These are phyloP conservation scores for Apiotrichum gamsii DNA, from an alignment of 1,284 basidiomycete species.

Conservation along the genomic window DNA sequence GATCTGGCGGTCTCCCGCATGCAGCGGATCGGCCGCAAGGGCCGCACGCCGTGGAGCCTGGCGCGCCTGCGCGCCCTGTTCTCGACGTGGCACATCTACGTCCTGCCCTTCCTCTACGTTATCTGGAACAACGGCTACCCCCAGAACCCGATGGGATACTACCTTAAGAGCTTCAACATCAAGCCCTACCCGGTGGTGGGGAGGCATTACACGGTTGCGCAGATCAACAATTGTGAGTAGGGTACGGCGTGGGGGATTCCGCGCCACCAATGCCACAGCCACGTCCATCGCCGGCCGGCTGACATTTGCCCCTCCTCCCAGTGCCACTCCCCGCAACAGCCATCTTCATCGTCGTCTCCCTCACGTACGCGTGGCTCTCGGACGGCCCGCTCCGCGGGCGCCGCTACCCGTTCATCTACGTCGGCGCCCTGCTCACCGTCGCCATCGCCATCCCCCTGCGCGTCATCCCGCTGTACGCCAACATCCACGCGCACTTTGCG, in stretches of 20 bases:
- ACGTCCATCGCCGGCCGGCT: neutral
- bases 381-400: conserved; percentile 31
- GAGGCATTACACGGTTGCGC: conserved; percentile 20
- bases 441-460: conserved; percentile 23
- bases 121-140: conserved; percentile 31
- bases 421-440: conserved; percentile 25
- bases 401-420: conserved; percentile 34
- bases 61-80: conserved; percentile 20
- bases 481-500: conserved; percentile 23
- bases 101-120: conserved; percentile 30
- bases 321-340: conserved; percentile 28
- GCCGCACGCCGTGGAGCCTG: conserved; percentile 22
- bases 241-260: too few species aligned
- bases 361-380: conserved; percentile 30
- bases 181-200: conserved; percentile 32
- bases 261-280: too few species aligned
- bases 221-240: conserved; percentile 31
- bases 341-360: conserved; percentile 28
- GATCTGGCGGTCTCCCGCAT: conserved; percentile 24
- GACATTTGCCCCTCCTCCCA: too few species aligned
- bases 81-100: conserved; percentile 34
- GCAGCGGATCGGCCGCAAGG: conserved; percentile 17
- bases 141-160: conserved; percentile 34
- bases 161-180: conserved; percentile 38
- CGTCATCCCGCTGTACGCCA: conserved; percentile 29